Percentiles rank a stretch among this genome's conserved stretches.
Conservation (phyloP, 371 early-diverging fungal genomes). For the Lichtheimia corymbifera region DNA sequence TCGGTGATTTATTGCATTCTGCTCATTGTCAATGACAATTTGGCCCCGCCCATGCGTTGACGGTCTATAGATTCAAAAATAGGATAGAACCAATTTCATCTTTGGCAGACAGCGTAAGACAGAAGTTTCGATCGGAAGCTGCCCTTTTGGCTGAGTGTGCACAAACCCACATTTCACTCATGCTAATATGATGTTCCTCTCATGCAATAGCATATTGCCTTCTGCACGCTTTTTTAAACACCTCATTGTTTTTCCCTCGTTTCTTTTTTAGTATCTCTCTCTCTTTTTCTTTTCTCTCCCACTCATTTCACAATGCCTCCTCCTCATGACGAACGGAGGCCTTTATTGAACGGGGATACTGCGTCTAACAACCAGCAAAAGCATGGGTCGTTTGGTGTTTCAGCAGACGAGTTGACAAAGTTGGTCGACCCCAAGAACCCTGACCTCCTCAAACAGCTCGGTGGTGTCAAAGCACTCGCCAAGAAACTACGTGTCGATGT, state of each 20-base stretch:
- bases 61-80: too few species aligned
- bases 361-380: background rate
- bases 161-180: too few species aligned
- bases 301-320: conserved; percentile 16
- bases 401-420: conserved; percentile 47
- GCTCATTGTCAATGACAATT: too few species aligned
- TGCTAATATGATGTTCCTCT: too few species aligned
- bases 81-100: too few species aligned
- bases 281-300: conserved; percentile 12
- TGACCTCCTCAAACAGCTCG: conserved; percentile 62
- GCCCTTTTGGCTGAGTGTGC: too few species aligned
- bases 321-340: conserved; percentile 30
- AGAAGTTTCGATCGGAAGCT: too few species aligned
- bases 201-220: too few species aligned
- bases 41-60: too few species aligned
- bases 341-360: conserved; percentile 23
- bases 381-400: conserved; percentile 42
- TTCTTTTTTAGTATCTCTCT: conserved; percentile 12
- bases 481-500: conserved; percentile 67
- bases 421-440: conserved; percentile 76
- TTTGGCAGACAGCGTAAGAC: too few species aligned
- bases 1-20: too few species aligned
- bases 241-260: conserved; percentile 4
- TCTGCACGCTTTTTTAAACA: background rate
- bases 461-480: conserved; percentile 65